These are phyloP conservation scores for Lojkania enalia DNA, from an alignment of 2,329 filamentous ascomycete species.

Conservation along the genomic window DNA sequence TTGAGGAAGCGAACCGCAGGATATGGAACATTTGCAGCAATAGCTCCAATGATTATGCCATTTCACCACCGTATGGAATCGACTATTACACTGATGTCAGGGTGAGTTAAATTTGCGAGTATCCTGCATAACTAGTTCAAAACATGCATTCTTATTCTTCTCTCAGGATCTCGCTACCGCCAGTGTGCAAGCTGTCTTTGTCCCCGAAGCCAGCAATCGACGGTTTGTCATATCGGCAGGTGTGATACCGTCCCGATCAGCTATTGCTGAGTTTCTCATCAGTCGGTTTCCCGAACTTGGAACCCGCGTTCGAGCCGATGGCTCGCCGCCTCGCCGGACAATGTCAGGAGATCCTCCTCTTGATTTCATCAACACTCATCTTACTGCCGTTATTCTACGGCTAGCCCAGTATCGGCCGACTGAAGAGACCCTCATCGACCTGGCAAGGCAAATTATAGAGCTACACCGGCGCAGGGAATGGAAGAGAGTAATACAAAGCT, in stretches of 20 bases:
- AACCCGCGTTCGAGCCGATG: conserved; percentile 18
- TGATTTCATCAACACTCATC: conserved; percentile 25
- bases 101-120: conserved; percentile 22
- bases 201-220: conserved; percentile 27
- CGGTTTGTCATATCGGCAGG: conserved; percentile 32
- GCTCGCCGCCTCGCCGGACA: conserved; percentile 16
- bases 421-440: conserved; percentile 29
- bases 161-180: conserved; percentile 32
- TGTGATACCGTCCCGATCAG: conserved; percentile 22
- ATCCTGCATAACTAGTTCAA: background rate
- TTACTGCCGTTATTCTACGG: conserved; percentile 26
- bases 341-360: conserved; percentile 13
- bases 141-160: conserved; percentile 16
- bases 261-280: conserved; percentile 27
- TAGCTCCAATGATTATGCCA: conserved; percentile 16
- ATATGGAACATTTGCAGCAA: conserved; percentile 34
- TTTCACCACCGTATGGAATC: conserved; percentile 28
- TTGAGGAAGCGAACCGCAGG: conserved; percentile 29
- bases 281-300: conserved; percentile 28
- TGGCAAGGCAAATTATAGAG: conserved; percentile 29
- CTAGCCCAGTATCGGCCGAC: conserved; percentile 22
- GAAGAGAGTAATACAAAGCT: conserved; percentile 27
- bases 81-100: conserved; percentile 33
- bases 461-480: conserved; percentile 29
- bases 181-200: conserved; percentile 26